Evolutionary conservation across 176 grass and related monocot species (phyloP).

Genomic region (Chloris gayana): DNA sequence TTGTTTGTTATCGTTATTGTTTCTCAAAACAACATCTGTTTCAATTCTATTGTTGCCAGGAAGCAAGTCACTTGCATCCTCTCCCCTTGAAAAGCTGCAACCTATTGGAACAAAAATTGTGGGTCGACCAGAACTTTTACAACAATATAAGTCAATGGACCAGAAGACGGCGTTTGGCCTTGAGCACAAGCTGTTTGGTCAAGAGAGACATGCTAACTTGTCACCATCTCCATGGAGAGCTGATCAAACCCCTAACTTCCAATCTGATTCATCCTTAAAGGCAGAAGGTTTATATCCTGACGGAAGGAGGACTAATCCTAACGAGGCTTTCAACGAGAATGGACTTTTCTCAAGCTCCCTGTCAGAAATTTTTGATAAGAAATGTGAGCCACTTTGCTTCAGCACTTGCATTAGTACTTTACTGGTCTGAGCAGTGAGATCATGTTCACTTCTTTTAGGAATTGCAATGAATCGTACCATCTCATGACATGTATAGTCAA

Average conservation of each 20-base stretch:
- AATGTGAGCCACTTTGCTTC: conserved; percentile 53
- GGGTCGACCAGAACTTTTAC: conserved; percentile 43
- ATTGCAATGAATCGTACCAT: conserved; percentile 29
- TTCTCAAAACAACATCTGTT: conserved; percentile 46
- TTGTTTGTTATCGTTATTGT: conserved; percentile 21
- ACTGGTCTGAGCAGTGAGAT: not conserved
- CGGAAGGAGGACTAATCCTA: conserved; percentile 41
- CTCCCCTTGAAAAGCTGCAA: conserved; percentile 63
- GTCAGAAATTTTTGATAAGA: conserved; percentile 74
- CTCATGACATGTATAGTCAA: not conserved
- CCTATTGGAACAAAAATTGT: conserved; percentile 52
- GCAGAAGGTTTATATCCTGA: conserved; percentile 48
- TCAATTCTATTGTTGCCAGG: conserved; percentile 51
- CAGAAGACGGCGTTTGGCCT: conserved; percentile 62
- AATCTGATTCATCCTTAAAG: conserved; percentile 49
- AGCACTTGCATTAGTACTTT: conserved; percentile 16
- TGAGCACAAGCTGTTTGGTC: conserved; percentile 60
- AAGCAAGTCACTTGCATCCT: conserved; percentile 71
- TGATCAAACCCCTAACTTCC: conserved; percentile 51
- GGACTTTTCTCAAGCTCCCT: conserved; percentile 78
- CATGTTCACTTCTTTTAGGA: not conserved
- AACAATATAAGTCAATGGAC: conserved; percentile 48
- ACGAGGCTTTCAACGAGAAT: conserved; percentile 58
- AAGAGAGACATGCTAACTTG: conserved; percentile 56
- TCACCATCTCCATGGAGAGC: conserved; percentile 45